Base-by-base conservation (phyloP, 2,329 filamentous ascomycete genomes). In the Botrytis galanthina region DNA sequence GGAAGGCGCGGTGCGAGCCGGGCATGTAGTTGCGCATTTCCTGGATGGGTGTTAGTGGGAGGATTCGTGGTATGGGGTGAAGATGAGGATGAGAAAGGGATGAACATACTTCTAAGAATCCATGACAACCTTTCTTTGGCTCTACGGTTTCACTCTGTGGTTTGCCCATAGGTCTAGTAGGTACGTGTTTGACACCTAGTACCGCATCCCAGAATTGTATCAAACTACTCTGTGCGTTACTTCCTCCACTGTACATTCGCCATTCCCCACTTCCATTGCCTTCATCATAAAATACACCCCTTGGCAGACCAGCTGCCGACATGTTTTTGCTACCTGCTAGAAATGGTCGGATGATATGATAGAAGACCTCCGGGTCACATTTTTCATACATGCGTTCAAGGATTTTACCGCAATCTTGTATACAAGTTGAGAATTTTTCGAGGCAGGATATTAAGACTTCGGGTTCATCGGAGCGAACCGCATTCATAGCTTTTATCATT, bases 271-370 rank as follows among this genome's bases (percentile, higher is more conserved):
- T 84, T 1, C 90, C 91, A 3, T 89, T 85, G 1, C 90, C 92
- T 73, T 93, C 88, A 77, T 97, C 93, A 80, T 97, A 97, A 71
- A 95, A 89, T 9, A 98, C 90, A 0, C 95, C 95, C 20, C 89
- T 88, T 0, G 95, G 93, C 1, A 98, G 85, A 0, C 95, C 95
- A 0, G 93, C 93, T 12, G 91, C 89, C 12, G 86, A 89, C 95
- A 98, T 98, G 81, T 97, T 97, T 83, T 94, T 97, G 81, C 93
- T 95, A 4, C 95, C 95, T 0, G 95, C 94, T 2, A 98, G 86
- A 81, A 93, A 97, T 0, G 95, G 95, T 3, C 95, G 88, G 77
- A 98, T 96, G 61, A 90, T 88, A 82, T 97, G 90, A 82, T 97
- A 98, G 83, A 98, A 98, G 7, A 94, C 89, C 79, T 92, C 89